These are phyloP conservation scores for Fusarium tanahbumbuense DNA, from an alignment of 2,329 filamentous ascomycete genomes.

Conservation along the genomic window DNA sequence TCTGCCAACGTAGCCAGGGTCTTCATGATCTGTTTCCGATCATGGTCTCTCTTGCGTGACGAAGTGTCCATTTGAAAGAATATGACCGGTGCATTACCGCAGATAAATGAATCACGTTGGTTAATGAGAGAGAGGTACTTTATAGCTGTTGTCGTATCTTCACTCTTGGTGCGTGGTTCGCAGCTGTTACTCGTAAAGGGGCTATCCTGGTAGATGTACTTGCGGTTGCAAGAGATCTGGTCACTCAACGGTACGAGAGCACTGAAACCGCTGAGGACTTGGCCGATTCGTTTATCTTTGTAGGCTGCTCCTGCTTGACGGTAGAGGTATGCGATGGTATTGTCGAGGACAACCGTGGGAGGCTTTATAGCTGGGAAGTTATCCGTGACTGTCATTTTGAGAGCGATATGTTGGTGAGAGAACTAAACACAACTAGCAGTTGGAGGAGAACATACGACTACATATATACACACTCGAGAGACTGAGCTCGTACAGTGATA, in stretches of 20 bases:
- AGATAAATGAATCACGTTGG: constrained; percentile 53
- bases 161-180: constrained; percentile 18
- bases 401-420: background rate
- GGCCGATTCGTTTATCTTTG: constrained; percentile 45
- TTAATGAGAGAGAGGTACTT: constrained; percentile 53
- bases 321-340: constrained; percentile 52
- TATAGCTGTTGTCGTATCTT: constrained; percentile 41
- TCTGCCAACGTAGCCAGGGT: constrained; percentile 48
- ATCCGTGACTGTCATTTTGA: constrained; percentile 1
- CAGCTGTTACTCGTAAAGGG: constrained; percentile 45
- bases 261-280: constrained; percentile 48
- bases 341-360: constrained; percentile 51
- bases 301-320: constrained; percentile 38
- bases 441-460: too few species aligned
- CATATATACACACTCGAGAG: background rate
- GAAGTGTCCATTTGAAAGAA: constrained; percentile 48
- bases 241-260: constrained; percentile 42
- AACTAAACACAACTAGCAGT: background rate
- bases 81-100: constrained; percentile 42
- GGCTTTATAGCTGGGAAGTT: constrained; percentile 12
- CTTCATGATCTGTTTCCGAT: constrained; percentile 46
- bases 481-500: background rate
- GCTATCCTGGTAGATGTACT: constrained; percentile 53
- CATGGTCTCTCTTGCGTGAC: constrained; percentile 40
- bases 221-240: constrained; percentile 50